Evolutionary conservation across 2,329 filamentous ascomycete species (phyloP), one percentile per base, ranked within the genome.

Genomic region (Microcyclosporella mali): DNA sequence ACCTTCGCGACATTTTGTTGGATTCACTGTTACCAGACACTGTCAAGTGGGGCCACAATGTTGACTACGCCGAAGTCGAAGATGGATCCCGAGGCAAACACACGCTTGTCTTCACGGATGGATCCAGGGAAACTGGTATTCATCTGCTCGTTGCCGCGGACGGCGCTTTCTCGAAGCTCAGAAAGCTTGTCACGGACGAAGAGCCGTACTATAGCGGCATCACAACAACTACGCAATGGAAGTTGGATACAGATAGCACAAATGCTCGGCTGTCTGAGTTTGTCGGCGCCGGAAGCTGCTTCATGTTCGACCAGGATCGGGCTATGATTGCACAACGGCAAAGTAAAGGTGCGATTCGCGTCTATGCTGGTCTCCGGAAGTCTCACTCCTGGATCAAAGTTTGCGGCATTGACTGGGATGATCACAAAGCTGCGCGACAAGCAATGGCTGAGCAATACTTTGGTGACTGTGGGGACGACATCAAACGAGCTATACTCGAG

Each of bases 71-170:
- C 21, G 21, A 25, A 25, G 45, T 60, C 37, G 41, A 38, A 30
- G 33, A 30, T 14, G 12, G 29, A 27, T 12, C 29, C 9, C 8
- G 34, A 16, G 41, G 36, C 6, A 31, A 51, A 8, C 38, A 41
- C 6, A 48, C 34, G 3, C 41, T 62, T 33, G 35, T 55, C 40
- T 64, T 66, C 47, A 52, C 55, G 1, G 49, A 66, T 46, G 64
- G 63, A 2, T 49, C 36, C 2, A 47, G 34, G 2, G 64, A 60
- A 15, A 53, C 43, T 2, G 66, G 61, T 0, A 67, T 64, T 43
- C 62, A 69, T 47, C 53, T 71, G 8, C 53, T 70, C 16, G 61
- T 71, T 21, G 68, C 69, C 7, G 66, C 65, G 4, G 69, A 71
- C 37, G 68, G 68, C 3, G 65, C 65, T 4, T 70, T 62, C 58